Conservation (phyloP, 768 basidiomycete species). For the Xerocomellus amylosporus region DNA sequence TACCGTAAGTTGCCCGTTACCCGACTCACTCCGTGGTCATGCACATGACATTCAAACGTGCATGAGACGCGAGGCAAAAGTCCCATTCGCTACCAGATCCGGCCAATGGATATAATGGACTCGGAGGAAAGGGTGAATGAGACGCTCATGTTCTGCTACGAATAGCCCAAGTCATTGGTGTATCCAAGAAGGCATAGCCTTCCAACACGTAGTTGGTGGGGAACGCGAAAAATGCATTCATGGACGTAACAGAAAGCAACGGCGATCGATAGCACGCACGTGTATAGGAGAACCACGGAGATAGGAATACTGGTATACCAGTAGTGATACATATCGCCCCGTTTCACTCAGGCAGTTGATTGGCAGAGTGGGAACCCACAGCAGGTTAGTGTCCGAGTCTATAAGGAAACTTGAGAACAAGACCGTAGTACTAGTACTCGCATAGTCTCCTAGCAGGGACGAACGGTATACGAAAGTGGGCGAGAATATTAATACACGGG, state of each 20-base stretch:
- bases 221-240: background rate
- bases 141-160: background rate
- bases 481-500: background rate
- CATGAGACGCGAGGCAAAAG: background rate
- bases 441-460: background rate
- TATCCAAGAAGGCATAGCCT: background rate
- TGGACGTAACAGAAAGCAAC: background rate
- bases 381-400: background rate
- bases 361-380: background rate
- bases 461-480: background rate
- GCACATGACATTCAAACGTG: background rate
- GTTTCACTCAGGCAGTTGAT: background rate
- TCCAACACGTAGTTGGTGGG: background rate
- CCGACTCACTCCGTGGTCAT: background rate
- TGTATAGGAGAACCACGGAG: background rate
- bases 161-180: background rate
- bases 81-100: background rate
- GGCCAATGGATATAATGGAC: background rate
- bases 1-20: too few species aligned
- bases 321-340: background rate
- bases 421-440: background rate
- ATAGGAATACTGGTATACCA: background rate
- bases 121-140: background rate
- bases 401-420: background rate
- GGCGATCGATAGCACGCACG: background rate